Base-by-base conservation (phyloP, 768 basidiomycete species). In the Agaricus blazei region DNA sequence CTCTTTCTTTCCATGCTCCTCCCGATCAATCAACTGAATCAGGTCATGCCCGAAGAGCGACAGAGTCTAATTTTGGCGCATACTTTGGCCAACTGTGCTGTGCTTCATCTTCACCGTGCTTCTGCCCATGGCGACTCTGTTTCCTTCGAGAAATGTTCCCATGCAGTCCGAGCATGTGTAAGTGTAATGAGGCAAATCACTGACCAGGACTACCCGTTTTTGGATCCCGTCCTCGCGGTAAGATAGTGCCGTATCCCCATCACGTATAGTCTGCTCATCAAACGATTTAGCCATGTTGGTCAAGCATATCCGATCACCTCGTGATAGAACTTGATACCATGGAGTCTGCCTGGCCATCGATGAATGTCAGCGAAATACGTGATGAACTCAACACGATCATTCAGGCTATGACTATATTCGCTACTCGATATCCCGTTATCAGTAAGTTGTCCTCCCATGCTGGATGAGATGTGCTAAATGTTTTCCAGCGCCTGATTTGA, bases 161-260 rank as follows among this genome's bases (percentile, higher is more conserved):
- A 72, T 38, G 84, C 87, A 27, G 85, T 88, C 19, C 77, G 82
- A 51, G 72, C 80, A 36, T 80, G 81, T 58, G 76, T 82, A 50
- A 71, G 78, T 40, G 69, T 90, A 63, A 77, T 84, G 64, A 84
- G 83, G 62, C 79, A 82, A 58, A 73, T 89, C 53, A 67, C 75
- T 26, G 85, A 88, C 26, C 67, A 76, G 60, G 87, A 90, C 62
- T 85, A 81, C 59, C 76, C 79, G 38, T 85, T 82, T 67, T 75
- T 90, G n/a, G 88, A 91, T 70, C 88, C 88, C 26, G 81, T 90
- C 59, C 75, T 90, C 58, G 87, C 84, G 50, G 88, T 90, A 72
- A 60, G 86, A 48, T 19, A 19, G 19, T 43, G 5, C 26, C 19
- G 11, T 28, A 24, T 56, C 11, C 54, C 43, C 60, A 42, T 62